Conservation (phyloP, 257 asterid species). For the Capsicum chinense region DNA sequence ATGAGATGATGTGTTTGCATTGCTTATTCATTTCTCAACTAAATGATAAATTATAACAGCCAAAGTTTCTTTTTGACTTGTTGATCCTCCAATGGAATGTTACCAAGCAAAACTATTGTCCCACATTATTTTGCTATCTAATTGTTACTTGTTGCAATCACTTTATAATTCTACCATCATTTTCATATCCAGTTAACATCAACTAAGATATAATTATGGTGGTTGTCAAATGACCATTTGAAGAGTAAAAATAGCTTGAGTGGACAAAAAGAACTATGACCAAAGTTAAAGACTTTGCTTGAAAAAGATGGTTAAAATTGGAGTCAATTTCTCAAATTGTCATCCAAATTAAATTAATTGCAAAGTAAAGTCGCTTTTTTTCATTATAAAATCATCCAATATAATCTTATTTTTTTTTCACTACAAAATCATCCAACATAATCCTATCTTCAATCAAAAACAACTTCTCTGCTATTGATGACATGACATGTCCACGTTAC, state of each 20-base stretch:
- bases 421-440: not conserved
- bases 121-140: not conserved
- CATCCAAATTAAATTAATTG: not conserved
- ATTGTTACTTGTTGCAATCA: not conserved
- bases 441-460: not conserved
- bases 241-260: not conserved
- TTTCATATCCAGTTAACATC: slow-evolving; percentile 4
- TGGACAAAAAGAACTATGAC: not conserved
- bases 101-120: slow-evolving; percentile 31
- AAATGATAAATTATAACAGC: slow-evolving; percentile 33
- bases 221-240: not conserved
- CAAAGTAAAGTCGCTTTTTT: not conserved
- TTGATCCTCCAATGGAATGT: slow-evolving; percentile 24
- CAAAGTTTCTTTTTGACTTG: slow-evolving; percentile 32
- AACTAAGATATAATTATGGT: not conserved
- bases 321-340: not conserved
- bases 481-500: not conserved
- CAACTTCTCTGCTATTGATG: not conserved
- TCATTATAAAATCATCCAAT: not conserved
- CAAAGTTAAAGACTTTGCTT: not conserved
- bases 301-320: not conserved
- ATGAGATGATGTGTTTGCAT: slow-evolving; percentile 24
- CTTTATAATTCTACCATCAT: not conserved
- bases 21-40: slow-evolving; percentile 19
- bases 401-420: not conserved